Base-by-base conservation (phyloP, 2,329 filamentous ascomycete genomes). In the Paracorniculantispora psalliotae region DNA sequence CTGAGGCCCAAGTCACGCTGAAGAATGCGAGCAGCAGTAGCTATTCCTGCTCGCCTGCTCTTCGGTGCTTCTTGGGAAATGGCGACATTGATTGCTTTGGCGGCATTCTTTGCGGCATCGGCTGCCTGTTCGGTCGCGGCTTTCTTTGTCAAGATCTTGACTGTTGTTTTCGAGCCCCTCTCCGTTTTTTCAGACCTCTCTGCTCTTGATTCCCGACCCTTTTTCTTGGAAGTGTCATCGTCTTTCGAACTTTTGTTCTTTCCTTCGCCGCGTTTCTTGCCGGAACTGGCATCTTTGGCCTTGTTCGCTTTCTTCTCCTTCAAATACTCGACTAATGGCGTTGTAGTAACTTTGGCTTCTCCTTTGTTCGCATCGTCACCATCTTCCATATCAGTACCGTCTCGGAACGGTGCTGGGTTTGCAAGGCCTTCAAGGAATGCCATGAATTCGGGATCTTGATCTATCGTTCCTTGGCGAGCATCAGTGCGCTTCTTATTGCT, bases 391-490 rank as follows among this genome's bases (percentile, higher is more conserved):
- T 84, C 73, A 7, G 65, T 55, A n/a, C 64, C 64, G 30, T 74
- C 80, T 54, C 79, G 82, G 5, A 75, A 67, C 1, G 76, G 75
- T 9, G 73, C 72, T 1, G 83, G 83, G 65, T 96, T 91, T 1
- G 92, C 96, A 49, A 97, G 81, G 57, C 84, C 89, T 71, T 96
- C 90, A 8, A 99, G 81, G 71, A 97, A 99, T 26, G 87, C 86
- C 78, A 97, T 96, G 67, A 97, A 99, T 66, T 97, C 94, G 0
- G 91, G 86, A 68, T 99, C 94, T 70, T 96, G 92, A 67, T 99
- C 94, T 65, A 99, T 97, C 3, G 92, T 96, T 56, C 93, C 94
- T 71, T 96, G 91, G 15, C 92, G 87, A 56, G 86, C 85, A 77
- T 99, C 94, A 57, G 85, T 84, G 35, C 91, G 86, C 52, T 84